Evolutionary conservation across 2,329 filamentous ascomycete species (phyloP).

Genomic region (Penicillium nordicum): DNA sequence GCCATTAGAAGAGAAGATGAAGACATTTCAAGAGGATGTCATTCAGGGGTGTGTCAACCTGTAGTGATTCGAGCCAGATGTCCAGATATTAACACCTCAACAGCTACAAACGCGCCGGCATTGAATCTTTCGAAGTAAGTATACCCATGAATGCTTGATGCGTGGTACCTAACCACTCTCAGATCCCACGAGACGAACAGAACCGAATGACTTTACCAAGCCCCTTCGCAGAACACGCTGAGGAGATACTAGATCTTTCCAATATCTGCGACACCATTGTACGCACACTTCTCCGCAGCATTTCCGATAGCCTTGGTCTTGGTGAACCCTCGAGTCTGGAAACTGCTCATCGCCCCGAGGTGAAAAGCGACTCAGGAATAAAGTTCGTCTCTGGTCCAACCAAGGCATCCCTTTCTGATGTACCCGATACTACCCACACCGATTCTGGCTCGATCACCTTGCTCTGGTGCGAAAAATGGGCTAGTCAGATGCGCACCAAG

Average conservation of each 20-base stretch:
- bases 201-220: slow-evolving; percentile 6
- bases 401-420: slow-evolving; percentile 4
- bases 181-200: slow-evolving; percentile 11
- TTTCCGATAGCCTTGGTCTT: slow-evolving; percentile 9
- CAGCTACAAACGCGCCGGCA: slow-evolving; percentile 11
- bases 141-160: neutral
- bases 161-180: neutral
- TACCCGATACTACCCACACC: slow-evolving; percentile 17
- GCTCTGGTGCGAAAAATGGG: slow-evolving; percentile 19
- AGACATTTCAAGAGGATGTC: slow-evolving; percentile 7
- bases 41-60: slow-evolving; percentile 3
- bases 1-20: slow-evolving; percentile 14
- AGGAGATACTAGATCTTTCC: neutral
- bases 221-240: slow-evolving; percentile 5
- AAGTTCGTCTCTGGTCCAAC: slow-evolving; percentile 17
- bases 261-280: slow-evolving; percentile 8
- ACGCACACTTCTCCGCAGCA: slow-evolving; percentile 4
- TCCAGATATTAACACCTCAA: neutral
- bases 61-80: neutral
- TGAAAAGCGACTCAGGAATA: slow-evolving; percentile 8
- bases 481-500: slow-evolving; percentile 11
- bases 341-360: slow-evolving; percentile 1
- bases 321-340: slow-evolving; percentile 1
- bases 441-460: slow-evolving; percentile 17
- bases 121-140: slow-evolving; percentile 13